Conservation (phyloP, 2,329 filamentous ascomycete genomes). For the Calonectria henricotiae region DNA sequence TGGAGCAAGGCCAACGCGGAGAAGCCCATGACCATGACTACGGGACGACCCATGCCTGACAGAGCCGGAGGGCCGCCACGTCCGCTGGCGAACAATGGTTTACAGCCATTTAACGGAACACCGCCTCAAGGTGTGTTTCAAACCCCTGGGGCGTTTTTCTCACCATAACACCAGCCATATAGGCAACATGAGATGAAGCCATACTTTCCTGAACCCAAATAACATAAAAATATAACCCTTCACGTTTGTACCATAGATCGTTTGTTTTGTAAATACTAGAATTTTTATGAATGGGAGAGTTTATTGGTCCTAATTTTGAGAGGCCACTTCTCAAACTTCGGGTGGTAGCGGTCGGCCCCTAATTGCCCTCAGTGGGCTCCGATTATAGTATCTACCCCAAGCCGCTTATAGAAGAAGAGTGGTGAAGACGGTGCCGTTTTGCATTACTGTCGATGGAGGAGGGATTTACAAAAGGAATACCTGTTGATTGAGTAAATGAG, state of each 20-base stretch:
- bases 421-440: too few species aligned
- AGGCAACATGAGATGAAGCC: neutral
- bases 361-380: too few species aligned
- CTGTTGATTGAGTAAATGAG: too few species aligned
- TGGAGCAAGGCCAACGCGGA: conserved; percentile 41
- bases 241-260: neutral
- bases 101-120: conserved; percentile 15
- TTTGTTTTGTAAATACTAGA: neutral
- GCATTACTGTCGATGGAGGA: too few species aligned
- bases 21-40: conserved; percentile 2
- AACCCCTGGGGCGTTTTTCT: neutral
- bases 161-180: neutral
- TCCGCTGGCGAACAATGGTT: conserved; percentile 17
- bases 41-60: conserved; percentile 8
- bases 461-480: too few species aligned
- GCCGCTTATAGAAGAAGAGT: too few species aligned
- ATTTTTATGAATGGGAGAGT: conserved; percentile 21
- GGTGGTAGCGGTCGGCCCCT: too few species aligned
- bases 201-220: neutral
- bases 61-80: conserved; percentile 2
- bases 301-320: too few species aligned
- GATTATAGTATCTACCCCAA: too few species aligned
- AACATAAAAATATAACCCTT: neutral
- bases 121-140: neutral
- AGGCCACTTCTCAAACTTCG: too few species aligned